phyloP scores from a whole-genome alignment of 2,329 filamentous ascomycete genomes.

The Colletotrichum gloeosporioides region DNA sequence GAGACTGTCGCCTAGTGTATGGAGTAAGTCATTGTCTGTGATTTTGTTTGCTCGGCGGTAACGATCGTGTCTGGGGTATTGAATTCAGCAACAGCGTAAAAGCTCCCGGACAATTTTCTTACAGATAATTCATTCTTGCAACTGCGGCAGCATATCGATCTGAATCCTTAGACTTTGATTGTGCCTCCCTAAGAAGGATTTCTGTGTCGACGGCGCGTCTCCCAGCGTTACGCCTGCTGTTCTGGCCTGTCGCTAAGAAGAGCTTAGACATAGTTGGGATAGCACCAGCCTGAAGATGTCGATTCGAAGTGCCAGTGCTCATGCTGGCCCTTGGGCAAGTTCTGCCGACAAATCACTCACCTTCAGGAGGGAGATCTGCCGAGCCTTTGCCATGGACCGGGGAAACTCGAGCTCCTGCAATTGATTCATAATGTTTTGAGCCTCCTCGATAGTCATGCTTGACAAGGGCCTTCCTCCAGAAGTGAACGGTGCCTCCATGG shows the following conservation, averaged over 20 bases:
- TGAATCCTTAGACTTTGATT: constrained; percentile 46
- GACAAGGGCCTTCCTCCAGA: background rate
- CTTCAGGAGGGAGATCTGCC: constrained; percentile 66
- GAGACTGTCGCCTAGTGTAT: constrained; percentile 65
- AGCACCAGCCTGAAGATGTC: constrained; percentile 43
- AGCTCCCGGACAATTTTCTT: background rate
- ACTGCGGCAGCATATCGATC: constrained; percentile 54
- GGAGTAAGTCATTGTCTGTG: constrained; percentile 66
- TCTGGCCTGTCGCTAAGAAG: constrained; percentile 54
- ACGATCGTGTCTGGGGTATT: constrained; percentile 44
- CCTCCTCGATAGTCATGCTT: constrained; percentile 14
- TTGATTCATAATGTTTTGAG: constrained; percentile 43
- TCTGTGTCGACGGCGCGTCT: constrained; percentile 60
- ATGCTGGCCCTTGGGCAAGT: background rate
- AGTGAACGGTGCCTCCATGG: background rate
- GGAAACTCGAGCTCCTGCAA: constrained; percentile 61
- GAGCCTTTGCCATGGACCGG: constrained; percentile 50
- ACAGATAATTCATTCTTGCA: constrained; percentile 67
- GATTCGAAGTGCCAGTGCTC: background rate
- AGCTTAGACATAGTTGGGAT: constrained; percentile 59
- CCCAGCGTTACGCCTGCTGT: constrained; percentile 44
- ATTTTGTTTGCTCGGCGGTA: constrained; percentile 66
- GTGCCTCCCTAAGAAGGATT: constrained; percentile 53
- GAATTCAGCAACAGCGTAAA: background rate
- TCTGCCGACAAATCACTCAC: constrained; percentile 30